These are phyloP conservation scores for Craterostigma plantagineum DNA, from an alignment of 257 asterid species.

Conservation along the genomic window DNA sequence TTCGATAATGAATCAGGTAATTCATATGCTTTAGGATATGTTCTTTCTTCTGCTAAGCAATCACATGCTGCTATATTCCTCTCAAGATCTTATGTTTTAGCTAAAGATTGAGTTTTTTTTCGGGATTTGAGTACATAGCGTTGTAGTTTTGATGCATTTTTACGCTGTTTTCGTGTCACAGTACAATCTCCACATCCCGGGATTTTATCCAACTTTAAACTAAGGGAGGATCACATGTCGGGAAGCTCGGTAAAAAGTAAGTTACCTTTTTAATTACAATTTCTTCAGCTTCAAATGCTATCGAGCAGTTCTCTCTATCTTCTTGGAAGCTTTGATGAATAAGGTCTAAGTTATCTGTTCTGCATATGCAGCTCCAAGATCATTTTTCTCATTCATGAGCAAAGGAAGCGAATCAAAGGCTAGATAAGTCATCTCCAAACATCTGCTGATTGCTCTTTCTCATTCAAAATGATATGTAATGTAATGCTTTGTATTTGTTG, in stretches of 20 bases:
- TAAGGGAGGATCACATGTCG: slow-evolving; percentile 44
- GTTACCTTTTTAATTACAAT: not conserved
- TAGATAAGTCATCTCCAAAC: slow-evolving; percentile 16
- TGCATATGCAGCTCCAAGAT: slow-evolving; percentile 53
- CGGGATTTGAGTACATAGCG: too few species aligned
- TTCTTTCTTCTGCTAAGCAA: not conserved
- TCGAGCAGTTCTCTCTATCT: too few species aligned
- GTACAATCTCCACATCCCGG: slow-evolving; percentile 32
- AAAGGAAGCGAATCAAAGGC: slow-evolving; percentile 83
- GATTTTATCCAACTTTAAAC: slow-evolving; percentile 34
- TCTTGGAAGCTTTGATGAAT: too few species aligned
- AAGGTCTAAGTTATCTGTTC: too few species aligned
- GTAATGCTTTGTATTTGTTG: too few species aligned
- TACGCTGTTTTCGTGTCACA: slow-evolving; percentile 7
- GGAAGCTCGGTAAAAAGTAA: slow-evolving; percentile 61
- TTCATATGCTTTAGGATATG: too few species aligned
- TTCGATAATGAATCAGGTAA: slow-evolving; percentile 44
- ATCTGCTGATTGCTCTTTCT: too few species aligned
- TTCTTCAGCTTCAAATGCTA: not conserved
- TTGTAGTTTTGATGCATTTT: too few species aligned
- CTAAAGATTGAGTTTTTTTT: too few species aligned
- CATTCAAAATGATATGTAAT: too few species aligned
- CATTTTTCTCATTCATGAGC: slow-evolving; percentile 91
- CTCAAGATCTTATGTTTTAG: not conserved
- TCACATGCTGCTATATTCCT: not conserved